A percentile compares a stretch with the other conserved stretches of the same genome.
These are phyloP conservation scores for Lepidopterella palustris DNA, from an alignment of 495 filamentous ascomycete species.

Conservation along the genomic window DNA sequence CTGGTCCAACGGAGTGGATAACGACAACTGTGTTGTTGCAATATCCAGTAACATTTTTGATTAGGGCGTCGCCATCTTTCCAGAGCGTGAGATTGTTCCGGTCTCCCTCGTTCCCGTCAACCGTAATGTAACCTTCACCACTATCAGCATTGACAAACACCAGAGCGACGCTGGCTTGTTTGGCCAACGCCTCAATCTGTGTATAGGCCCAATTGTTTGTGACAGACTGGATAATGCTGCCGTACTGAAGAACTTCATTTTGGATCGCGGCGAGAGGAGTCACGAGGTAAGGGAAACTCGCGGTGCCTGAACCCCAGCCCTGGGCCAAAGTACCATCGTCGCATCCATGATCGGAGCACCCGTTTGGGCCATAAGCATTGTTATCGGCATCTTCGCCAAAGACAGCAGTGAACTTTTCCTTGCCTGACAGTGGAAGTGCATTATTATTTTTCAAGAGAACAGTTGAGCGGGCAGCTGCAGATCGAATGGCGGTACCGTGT, in stretches of 20 bases:
- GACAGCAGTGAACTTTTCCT: conserved; percentile 70
- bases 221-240: conserved; percentile 62
- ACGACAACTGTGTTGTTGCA: conserved; percentile 92
- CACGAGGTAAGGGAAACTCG: conserved; percentile 86
- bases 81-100: conserved; percentile 91
- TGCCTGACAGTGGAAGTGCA: conserved; percentile 66
- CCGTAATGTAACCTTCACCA: conserved; percentile 78
- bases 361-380: conserved; percentile 75
- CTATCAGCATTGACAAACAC: conserved; percentile 86
- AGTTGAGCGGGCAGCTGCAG: conserved; percentile 67
- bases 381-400: conserved; percentile 80
- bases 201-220: conserved; percentile 65
- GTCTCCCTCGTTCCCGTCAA: conserved; percentile 84
- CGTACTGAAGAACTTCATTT: conserved; percentile 56
- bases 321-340: conserved; percentile 82
- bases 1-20: conserved; percentile 78
- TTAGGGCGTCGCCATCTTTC: conserved; percentile 70
- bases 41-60: conserved; percentile 65
- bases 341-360: conserved; percentile 76
- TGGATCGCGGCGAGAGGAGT: conserved; percentile 83
- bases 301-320: conserved; percentile 88
- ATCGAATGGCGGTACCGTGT: conserved; percentile 64
- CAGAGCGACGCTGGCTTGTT: conserved; percentile 63
- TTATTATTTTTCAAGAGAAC: conserved; percentile 86
- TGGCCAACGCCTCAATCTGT: conserved; percentile 55